phyloP scores from a whole-genome alignment of 768 basidiomycete species.

The Termitomyces sp. region DNA sequence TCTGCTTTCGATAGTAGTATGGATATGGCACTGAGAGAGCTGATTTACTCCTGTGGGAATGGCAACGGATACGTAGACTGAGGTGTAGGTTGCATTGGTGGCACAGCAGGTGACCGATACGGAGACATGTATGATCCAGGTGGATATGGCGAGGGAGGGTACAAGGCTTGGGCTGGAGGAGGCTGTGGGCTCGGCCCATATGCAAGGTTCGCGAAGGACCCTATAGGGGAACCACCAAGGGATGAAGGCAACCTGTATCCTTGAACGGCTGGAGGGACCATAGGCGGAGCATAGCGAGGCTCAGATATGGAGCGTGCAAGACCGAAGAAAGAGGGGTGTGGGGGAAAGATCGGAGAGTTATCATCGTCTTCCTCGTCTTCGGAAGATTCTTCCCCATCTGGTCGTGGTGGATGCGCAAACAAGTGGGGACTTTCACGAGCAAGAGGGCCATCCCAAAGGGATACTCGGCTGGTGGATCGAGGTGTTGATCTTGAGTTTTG shows the following conservation, averaged over 20 bases:
- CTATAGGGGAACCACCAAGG: slow-evolving; percentile 10
- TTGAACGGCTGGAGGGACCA: slow-evolving; percentile 1
- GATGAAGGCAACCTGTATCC: slow-evolving; percentile 4
- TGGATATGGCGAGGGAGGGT: slow-evolving; percentile 13
- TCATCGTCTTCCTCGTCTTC: slow-evolving; percentile 26
- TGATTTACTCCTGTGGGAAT: slow-evolving; percentile 6
- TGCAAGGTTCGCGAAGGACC: slow-evolving; percentile 8
- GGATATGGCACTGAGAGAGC: not conserved
- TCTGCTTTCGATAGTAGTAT: not conserved
- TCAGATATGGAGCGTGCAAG: slow-evolving; percentile 12
- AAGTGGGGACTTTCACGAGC: slow-evolving; percentile 25
- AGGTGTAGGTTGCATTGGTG: slow-evolving; percentile 7
- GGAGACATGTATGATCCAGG: slow-evolving; percentile 9
- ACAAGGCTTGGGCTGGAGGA: not conserved
- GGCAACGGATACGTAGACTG: slow-evolving; percentile 1
- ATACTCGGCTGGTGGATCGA: slow-evolving; percentile 25
- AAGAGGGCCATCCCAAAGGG: slow-evolving; percentile 40
- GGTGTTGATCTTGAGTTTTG: slow-evolving; percentile 25
- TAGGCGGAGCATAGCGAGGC: slow-evolving; percentile 4
- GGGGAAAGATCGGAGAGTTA: slow-evolving; percentile 29
- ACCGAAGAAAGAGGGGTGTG: slow-evolving; percentile 18
- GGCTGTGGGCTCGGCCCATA: slow-evolving; percentile 4
- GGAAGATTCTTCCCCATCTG: slow-evolving; percentile 24
- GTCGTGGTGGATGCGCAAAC: slow-evolving; percentile 9
- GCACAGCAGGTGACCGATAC: slow-evolving; percentile 12